These are phyloP conservation scores for Eimeria maxima DNA, from an alignment of 169 alveolate genomes.

Conservation along the genomic window DNA sequence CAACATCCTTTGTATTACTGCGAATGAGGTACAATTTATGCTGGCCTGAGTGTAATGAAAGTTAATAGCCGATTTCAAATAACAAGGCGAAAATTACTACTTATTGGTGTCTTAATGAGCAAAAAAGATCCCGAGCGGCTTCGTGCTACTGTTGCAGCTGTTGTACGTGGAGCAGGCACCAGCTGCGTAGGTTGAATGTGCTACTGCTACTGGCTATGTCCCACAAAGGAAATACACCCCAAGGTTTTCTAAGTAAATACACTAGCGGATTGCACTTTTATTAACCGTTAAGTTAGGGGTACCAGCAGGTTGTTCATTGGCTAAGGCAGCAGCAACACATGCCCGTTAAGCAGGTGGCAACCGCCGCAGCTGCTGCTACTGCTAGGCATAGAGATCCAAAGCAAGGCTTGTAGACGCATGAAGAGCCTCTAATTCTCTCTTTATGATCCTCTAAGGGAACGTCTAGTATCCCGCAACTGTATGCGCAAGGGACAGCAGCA, in stretches of 20 bases:
- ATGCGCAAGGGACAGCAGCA: conserved; percentile 70
- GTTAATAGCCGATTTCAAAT: not conserved
- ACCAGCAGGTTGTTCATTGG: not conserved
- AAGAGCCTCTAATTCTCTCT: conserved; percentile 5
- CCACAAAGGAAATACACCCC: not conserved
- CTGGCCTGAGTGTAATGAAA: conserved; percentile 7
- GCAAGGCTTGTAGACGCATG: conserved; percentile 35
- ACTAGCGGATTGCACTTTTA: not conserved
- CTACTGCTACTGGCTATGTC: not conserved
- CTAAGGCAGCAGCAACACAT: conserved; percentile 59
- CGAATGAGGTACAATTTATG: not conserved
- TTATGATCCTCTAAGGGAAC: conserved; percentile 36
- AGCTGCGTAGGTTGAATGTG: not conserved
- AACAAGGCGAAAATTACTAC: not conserved
- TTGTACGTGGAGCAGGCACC: conserved; percentile 25
- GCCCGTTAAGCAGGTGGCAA: conserved; percentile 19
- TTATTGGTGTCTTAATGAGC: not conserved
- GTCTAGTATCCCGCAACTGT: not conserved
- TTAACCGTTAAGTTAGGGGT: not conserved
- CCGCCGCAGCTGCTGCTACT: conserved; percentile 1
- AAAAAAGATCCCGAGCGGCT: not conserved
- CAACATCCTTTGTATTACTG: not conserved
- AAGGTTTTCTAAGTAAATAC: conserved; percentile 4
- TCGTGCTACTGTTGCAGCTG: conserved; percentile 10
- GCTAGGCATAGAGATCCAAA: conserved; percentile 44